Base-by-base conservation (phyloP, 2,329 filamentous ascomycete genomes). In the Tetracladium maxilliforme region DNA sequence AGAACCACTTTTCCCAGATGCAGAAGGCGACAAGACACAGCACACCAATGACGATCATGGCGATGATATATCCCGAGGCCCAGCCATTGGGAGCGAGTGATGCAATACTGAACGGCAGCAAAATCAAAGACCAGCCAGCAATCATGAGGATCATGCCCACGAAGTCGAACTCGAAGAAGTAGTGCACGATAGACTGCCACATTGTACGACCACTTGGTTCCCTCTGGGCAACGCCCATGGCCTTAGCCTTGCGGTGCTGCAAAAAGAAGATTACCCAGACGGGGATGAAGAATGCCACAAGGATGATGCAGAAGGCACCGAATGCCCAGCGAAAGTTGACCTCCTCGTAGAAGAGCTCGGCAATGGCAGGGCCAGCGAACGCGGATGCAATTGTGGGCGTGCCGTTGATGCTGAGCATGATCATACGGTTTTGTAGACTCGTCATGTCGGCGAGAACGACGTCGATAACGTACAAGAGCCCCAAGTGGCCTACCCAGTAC, bases 281-380 rank as follows among this genome's bases (percentile, higher is more conserved):
- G 1, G 70, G 68, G 3, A 66, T 38, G 30, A 67, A 70, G 9
- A 57, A 54, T 1, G 63, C 37, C 7, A 68, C 69, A 3, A 72
- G 43, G n/a, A 73, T 53, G 24, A 75, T 55, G 7, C 61, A 59
- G 66, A 66, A 75, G 35, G 74, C 64, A 16, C 58, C 69, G 36
- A 70, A 71, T 6, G 65, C 68, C 66, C 65, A 72, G 27, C 21
- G 19, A 13, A 11, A 30, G 20, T 23, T 30, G 16, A 19, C 14
- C 14, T 30, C 14, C 9, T 28, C 18, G 24, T 30, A 30, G 21
- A 30, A 30, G 13, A 16, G 12, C 13, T 30, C 19, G 10, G 24
- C 25, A 14, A 24, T 20, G 10, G 10, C n/a, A 6, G 27, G 56
- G 44, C 55, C 54, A 13, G 52, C 49, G 35, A 58, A 60, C 7